Percentiles rank a stretch among this genome's conserved stretches.
These are phyloP conservation scores for Mycena alexandri DNA, from an alignment of 768 basidiomycete species.

Conservation along the genomic window DNA sequence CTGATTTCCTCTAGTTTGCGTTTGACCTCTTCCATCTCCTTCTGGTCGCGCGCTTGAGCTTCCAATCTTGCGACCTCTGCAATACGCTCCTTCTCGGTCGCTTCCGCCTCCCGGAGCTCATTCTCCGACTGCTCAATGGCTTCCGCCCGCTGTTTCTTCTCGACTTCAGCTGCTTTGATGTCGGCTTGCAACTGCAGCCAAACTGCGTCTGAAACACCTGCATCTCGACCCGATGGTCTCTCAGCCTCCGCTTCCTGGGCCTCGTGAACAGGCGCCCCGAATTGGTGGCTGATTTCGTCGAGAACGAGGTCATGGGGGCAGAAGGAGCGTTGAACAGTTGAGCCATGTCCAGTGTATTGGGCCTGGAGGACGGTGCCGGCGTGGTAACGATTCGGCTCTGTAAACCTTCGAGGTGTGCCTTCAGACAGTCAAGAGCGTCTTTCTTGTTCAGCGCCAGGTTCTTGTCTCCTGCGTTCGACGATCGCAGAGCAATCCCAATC, in stretches of 20 bases:
- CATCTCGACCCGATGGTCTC: conserved; percentile 52
- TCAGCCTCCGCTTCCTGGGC: conserved; percentile 20
- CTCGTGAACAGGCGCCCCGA: background rate
- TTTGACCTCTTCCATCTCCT: conserved; percentile 34
- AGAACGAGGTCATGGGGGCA: conserved; percentile 11
- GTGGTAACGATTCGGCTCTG: conserved; percentile 13
- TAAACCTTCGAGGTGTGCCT: conserved; percentile 27
- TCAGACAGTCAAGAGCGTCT: conserved; percentile 48
- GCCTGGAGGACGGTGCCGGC: conserved; percentile 9
- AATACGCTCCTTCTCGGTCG: conserved; percentile 32
- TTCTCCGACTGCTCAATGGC: conserved; percentile 40
- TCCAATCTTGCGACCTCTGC: conserved; percentile 38
- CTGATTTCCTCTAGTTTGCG: conserved; percentile 42
- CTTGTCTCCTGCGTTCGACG: conserved; percentile 35
- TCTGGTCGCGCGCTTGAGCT: conserved; percentile 33
- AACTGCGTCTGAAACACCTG: conserved; percentile 63
- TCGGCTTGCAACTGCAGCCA: conserved; percentile 65
- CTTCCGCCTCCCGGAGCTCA: conserved; percentile 30
- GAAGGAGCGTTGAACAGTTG: conserved; percentile 10
- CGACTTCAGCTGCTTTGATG: conserved; percentile 49
- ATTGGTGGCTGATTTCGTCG: conserved; percentile 13
- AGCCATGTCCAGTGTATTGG: background rate
- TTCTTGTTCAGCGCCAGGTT: conserved; percentile 41
- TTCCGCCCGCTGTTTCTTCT: conserved; percentile 40
- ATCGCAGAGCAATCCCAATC: conserved; percentile 54